Evolutionary conservation across 176 grass and related monocot species (phyloP), one percentile per base, ranked within the genome.

Genomic region (Oryza punctata): DNA sequence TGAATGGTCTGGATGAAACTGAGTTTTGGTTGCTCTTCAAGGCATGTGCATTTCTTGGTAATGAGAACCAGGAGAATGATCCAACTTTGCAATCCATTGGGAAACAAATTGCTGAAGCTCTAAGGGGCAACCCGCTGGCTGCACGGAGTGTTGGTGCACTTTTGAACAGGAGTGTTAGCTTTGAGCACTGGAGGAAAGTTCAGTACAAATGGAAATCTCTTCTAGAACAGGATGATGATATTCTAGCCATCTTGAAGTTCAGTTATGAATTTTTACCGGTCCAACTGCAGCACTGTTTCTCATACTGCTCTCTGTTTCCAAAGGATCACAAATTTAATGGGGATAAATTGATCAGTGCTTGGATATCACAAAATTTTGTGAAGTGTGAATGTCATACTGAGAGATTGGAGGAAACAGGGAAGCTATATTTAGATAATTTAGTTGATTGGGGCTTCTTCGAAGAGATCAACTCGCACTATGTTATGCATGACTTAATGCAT

Each of bases 281-380:
- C 2, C 60, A 76, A 49, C 63, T 81, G 3, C 63, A 85, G 8
- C 65, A 0, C 0, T 88, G 89, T 68, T 85, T 81, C 50, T 66
- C 46, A 0, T 88, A 84, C 15, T 85, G 85, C 28, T 66, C 70
- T 5, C 18, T 84, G 3, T 91, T 66, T 57, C 85, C 76, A 1
- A 26, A 85, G 47, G 85, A 77, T 75, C 11, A 79, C 8, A 2
- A 0, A 25, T 90, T 83, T 70, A 7, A 40, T 24, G 24, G 37
- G 27, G 11, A 10, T 13, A 2, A 65, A 0, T 75, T 89, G 63
- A 33, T 89, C 18, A 0, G 25, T 47, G 41, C 81, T 16, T 92
- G 90, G 90, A 92, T 93, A 10, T 28, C 87, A 65, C 87, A 88
- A 26, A 59, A 77, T 3, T 90, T 75, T 70, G 65, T 93, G 18